A percentile compares a stretch with the other conserved stretches of the same genome.
Conservation (phyloP, 495 filamentous ascomycete genomes). For the Penicillium lividum region DNA sequence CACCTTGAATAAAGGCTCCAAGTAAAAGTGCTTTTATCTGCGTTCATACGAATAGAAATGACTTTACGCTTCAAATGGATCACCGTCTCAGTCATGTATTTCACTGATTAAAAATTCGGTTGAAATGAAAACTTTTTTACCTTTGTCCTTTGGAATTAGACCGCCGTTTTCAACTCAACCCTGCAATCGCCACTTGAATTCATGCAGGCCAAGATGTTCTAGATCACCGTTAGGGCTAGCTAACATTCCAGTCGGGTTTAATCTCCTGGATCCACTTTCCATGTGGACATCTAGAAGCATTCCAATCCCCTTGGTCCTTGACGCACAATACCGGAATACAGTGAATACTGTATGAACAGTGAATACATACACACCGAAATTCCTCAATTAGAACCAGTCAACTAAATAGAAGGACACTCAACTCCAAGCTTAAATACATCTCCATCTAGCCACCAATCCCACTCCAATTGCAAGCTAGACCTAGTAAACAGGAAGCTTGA, state of each 20-base stretch:
- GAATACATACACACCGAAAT: too few species aligned
- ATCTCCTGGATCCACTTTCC: background rate
- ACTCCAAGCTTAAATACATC: background rate
- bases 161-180: too few species aligned
- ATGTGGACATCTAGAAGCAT: background rate
- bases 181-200: too few species aligned
- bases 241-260: background rate
- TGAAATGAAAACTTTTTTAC: too few species aligned
- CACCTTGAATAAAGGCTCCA: background rate
- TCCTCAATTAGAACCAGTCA: too few species aligned
- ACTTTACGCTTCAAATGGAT: background rate
- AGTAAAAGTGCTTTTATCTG: background rate
- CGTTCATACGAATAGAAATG: background rate
- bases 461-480: background rate
- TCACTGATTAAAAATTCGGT: too few species aligned
- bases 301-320: too few species aligned
- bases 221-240: background rate
- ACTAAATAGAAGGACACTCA: background rate
- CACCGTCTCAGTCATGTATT: background rate
- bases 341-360: too few species aligned
- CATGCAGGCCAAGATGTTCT: background rate
- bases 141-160: too few species aligned
- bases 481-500: conserved; percentile 32
- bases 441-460: background rate
- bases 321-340: too few species aligned